These are phyloP conservation scores for Hansfordia pulvinata DNA, from an alignment of 2,329 filamentous ascomycete genomes.

Conservation along the genomic window DNA sequence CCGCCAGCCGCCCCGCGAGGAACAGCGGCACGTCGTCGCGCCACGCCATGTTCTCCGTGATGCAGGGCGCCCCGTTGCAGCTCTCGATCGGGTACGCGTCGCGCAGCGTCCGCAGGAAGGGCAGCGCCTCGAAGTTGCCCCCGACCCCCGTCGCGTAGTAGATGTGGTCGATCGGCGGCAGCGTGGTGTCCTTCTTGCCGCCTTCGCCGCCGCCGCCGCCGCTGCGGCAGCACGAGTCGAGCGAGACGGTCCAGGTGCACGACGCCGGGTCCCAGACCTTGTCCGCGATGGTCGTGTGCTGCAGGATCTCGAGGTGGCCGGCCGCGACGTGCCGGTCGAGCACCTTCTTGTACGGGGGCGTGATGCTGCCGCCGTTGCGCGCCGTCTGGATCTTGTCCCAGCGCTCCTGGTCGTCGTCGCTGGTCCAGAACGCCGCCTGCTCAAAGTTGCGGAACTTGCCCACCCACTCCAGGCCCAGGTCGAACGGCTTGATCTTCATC, in stretches of 20 bases:
- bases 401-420: constrained; percentile 57
- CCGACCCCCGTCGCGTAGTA: constrained; percentile 65
- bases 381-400: constrained; percentile 52
- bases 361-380: constrained; percentile 65
- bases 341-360: constrained; percentile 52
- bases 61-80: constrained; percentile 54
- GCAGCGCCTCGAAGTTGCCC: constrained; percentile 45
- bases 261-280: constrained; percentile 32
- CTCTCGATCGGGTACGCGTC: constrained; percentile 45
- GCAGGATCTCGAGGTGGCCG: constrained; percentile 39
- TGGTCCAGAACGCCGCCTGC: constrained; percentile 65
- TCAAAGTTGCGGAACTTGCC: constrained; percentile 70
- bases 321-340: constrained; percentile 43
- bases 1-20: constrained; percentile 53
- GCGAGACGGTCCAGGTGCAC: constrained; percentile 27
- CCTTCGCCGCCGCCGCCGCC: constrained; percentile 15
- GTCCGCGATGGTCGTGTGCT: constrained; percentile 39
- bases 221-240: constrained; percentile 1
- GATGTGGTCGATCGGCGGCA: constrained; percentile 50
- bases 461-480: constrained; percentile 66
- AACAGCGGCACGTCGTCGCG: constrained; percentile 59
- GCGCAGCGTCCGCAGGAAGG: constrained; percentile 46
- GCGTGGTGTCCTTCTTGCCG: constrained; percentile 26
- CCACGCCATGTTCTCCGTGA: constrained; percentile 71
- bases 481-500: constrained; percentile 58